Evolutionary conservation across 768 basidiomycete genomes (phyloP).

Genomic region (Trametopsis cervina): DNA sequence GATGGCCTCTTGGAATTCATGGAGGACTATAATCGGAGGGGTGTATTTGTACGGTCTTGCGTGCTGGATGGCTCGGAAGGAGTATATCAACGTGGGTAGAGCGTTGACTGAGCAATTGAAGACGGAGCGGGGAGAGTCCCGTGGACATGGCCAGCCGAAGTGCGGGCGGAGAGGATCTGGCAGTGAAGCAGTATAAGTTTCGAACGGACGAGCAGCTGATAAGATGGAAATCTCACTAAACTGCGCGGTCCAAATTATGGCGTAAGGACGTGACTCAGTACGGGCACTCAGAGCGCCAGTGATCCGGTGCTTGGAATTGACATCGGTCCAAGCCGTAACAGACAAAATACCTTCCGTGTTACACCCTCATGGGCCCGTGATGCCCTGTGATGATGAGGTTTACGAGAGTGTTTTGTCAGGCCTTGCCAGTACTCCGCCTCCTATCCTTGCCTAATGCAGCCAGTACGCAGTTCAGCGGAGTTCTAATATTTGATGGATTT

Average conservation of each 20-base stretch:
- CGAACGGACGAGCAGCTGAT: conserved; percentile 17
- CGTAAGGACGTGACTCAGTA: conserved; percentile 12
- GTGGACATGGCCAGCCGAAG: conserved; percentile 18
- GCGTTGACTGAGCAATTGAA: conserved; percentile 13
- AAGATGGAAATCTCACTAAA: conserved; percentile 23
- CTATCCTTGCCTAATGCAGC: background rate
- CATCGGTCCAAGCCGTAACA: conserved; percentile 15
- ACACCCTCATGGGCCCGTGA: conserved; percentile 1
- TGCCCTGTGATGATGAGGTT: conserved; percentile 5
- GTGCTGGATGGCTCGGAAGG: conserved; percentile 11
- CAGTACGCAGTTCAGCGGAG: background rate
- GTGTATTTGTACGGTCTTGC: conserved; percentile 8
- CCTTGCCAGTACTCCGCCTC: background rate
- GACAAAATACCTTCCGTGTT: conserved; percentile 18
- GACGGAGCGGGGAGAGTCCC: conserved; percentile 14
- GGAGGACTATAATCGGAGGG: too few relatives aligned
- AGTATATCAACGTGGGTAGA: conserved; percentile 16
- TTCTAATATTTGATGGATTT: too few relatives aligned
- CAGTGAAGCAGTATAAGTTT: conserved; percentile 17
- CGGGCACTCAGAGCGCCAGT: conserved; percentile 14
- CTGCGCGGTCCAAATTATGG: conserved; percentile 14
- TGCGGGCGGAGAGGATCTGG: conserved; percentile 19
- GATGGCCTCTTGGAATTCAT: conserved; percentile 35
- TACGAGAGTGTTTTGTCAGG: background rate
- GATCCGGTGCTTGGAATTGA: conserved; percentile 17